Base-by-base conservation (phyloP, 1,139 yeast species). In the Saccharomyces hybrid region DNA sequence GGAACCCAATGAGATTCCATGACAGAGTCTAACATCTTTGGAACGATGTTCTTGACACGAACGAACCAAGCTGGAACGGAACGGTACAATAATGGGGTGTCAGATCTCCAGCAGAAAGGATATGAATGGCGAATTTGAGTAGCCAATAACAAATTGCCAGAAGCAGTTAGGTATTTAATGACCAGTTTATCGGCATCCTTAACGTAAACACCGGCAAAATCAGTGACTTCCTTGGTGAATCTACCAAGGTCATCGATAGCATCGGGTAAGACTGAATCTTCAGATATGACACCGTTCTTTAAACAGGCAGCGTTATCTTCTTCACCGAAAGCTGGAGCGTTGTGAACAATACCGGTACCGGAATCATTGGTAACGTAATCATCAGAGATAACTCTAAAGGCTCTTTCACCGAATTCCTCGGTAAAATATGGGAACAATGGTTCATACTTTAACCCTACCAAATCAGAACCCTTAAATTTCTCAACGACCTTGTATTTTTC, bases 41-140 rank as follows among this genome's bases (percentile, higher is more conserved):
- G 97, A 63, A 91, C 81, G 67, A 88, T 80, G 57, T 88, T 91
- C 60, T 81, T 82, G 56, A 93, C 86, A 71, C 96, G 87, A 57
- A 93, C 95, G 66, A 95, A 95, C 99, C 99, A 93, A 32, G 98
- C 95, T 51, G 99, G 99, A 60, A 93, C 97, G 49, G 96, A 84
- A 76, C 96, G 85, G 78, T 93, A 95, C 64, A 93, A 74, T 71
- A 93, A 82, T 52, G 99, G 99, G 46, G 99, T 95, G 71, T 93
- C 99, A 2, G 98, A 91, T 81, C 99, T 86, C 99, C 99, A 93
- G 77, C 99, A 93, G 85, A 93, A 93, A 66, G 99, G 99, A 73
- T 93, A 93, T 72, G 96, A 86, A 80, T 93, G 99, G 76, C 84
- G 84, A 60, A 93, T 78, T 77, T 93, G 98, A 49, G 89, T 77